Evolutionary conservation across 495 filamentous ascomycete species (phyloP).

Genomic region (Chaetomium fimeti): DNA sequence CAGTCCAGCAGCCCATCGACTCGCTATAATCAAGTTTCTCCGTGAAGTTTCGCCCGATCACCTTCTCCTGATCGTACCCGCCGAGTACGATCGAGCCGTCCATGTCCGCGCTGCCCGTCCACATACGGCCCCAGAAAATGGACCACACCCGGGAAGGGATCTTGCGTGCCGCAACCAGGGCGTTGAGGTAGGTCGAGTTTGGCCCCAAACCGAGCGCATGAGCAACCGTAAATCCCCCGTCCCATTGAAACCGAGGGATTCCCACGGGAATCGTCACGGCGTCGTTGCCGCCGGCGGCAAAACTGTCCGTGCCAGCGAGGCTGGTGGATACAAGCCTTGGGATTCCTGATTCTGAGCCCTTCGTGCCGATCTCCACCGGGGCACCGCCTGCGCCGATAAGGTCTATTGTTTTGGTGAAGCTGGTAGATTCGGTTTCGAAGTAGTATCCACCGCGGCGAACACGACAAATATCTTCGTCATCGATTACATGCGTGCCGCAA

Average conservation of each 20-base stretch:
- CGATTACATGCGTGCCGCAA: constrained; percentile 25
- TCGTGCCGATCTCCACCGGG: constrained; percentile 18
- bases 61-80: constrained; percentile 47
- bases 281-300: background rate
- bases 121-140: constrained; percentile 44
- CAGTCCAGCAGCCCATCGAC: constrained; percentile 32
- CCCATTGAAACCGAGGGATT: constrained; percentile 24
- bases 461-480: constrained; percentile 26
- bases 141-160: constrained; percentile 44
- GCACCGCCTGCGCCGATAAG: constrained; percentile 24
- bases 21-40: constrained; percentile 24
- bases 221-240: constrained; percentile 24
- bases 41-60: constrained; percentile 37
- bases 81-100: constrained; percentile 47
- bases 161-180: constrained; percentile 32
- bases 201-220: constrained; percentile 37
- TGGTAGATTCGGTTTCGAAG: constrained; percentile 18
- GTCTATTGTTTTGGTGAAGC: constrained; percentile 23
- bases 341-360: constrained; percentile 22
- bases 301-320: constrained; percentile 14
- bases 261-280: constrained; percentile 20
- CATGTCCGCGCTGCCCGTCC: constrained; percentile 32
- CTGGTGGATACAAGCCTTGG: constrained; percentile 21
- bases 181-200: constrained; percentile 46
- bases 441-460: constrained; percentile 25